phyloP scores from a whole-genome alignment of 192 early-diverging fungal genomes.

The Linnemannia hyalina region DNA sequence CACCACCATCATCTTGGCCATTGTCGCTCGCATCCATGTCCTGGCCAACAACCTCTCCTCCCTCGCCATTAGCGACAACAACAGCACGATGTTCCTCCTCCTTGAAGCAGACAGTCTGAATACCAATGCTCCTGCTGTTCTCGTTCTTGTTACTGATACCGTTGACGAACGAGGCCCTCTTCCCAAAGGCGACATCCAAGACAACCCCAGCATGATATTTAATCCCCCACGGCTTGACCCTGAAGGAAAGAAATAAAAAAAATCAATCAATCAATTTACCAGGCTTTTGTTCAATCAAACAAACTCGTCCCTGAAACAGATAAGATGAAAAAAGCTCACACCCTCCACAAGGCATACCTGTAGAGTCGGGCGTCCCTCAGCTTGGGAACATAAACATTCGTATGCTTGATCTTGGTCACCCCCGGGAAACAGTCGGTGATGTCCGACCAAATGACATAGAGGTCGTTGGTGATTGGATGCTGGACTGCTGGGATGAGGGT shows the following conservation, averaged over 20 bases:
- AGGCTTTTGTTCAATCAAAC: too few species aligned
- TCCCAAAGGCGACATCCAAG: conserved; percentile 32
- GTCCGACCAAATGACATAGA: conserved; percentile 43
- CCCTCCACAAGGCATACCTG: not conserved
- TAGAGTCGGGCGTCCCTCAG: conserved; percentile 27
- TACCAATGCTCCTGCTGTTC: not conserved
- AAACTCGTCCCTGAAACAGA: too few species aligned
- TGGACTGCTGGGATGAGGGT: not conserved
- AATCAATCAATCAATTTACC: too few species aligned
- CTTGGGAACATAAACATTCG: conserved; percentile 25
- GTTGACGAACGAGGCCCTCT: not conserved
- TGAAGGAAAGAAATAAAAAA: not conserved
- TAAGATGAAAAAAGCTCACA: too few species aligned
- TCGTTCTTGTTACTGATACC: not conserved
- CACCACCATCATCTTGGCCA: conserved; percentile 86
- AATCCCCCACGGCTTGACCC: conserved; percentile 40
- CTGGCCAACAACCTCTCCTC: conserved; percentile 94
- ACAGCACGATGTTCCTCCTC: conserved; percentile 86
- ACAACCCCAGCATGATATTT: conserved; percentile 25
- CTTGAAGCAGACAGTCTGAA: conserved; percentile 71
- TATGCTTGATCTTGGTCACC: conserved; percentile 19
- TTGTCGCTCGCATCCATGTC: conserved; percentile 95
- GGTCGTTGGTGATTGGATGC: conserved; percentile 10
- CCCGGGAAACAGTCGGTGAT: conserved; percentile 44
- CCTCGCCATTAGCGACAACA: conserved; percentile 84